Conservation (phyloP, 2,329 filamentous ascomycete species). For the Cordyceps fumosorosea region DNA sequence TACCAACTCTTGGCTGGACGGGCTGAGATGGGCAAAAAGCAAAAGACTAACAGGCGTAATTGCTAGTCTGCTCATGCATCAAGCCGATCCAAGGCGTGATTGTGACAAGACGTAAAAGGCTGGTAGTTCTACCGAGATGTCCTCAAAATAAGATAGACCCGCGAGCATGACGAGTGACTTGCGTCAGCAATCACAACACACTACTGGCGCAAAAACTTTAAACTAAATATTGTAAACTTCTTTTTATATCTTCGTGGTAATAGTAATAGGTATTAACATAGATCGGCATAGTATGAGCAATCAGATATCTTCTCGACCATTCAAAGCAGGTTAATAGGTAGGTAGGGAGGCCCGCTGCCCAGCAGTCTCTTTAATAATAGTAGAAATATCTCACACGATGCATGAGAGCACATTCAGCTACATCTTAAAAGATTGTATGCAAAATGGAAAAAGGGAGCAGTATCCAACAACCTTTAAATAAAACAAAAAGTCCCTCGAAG, state of each 20-base stretch:
- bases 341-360: background rate
- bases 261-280: background rate
- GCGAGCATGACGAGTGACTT: background rate
- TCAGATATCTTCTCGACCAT: background rate
- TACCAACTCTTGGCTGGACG: too few species aligned
- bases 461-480: background rate
- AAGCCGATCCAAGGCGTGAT: too few species aligned
- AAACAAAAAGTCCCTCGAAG: background rate
- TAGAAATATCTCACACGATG: background rate
- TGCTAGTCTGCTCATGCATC: too few species aligned
- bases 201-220: background rate
- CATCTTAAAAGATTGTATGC: background rate
- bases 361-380: background rate
- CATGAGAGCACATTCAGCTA: background rate
- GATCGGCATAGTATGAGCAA: background rate
- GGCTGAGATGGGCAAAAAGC: too few species aligned
- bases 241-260: background rate
- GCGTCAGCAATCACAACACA: background rate
- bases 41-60: too few species aligned
- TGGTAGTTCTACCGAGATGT: too few species aligned
- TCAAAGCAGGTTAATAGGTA: background rate
- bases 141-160: too few species aligned
- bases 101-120: too few species aligned
- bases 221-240: too few species aligned
- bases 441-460: background rate